These are phyloP conservation scores for Spinellus fusiger DNA, from an alignment of 192 early-diverging fungal species.

Conservation along the genomic window DNA sequence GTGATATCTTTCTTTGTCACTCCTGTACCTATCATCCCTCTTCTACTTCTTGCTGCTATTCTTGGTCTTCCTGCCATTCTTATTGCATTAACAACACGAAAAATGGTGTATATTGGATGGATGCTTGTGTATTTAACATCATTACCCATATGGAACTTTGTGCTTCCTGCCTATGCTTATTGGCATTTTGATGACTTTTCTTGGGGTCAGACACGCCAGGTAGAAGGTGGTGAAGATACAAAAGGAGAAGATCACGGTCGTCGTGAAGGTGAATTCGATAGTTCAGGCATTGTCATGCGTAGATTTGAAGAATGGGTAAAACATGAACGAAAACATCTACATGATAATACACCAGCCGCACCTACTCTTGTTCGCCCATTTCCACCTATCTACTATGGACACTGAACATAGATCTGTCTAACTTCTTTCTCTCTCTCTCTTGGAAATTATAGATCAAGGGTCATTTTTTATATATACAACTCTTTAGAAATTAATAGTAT, in stretches of 20 bases:
- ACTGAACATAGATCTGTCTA: neutral
- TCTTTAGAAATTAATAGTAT: too few species aligned
- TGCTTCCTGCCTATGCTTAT: conserved; percentile 74
- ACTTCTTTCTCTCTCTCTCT: too few species aligned
- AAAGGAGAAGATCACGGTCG: conserved; percentile 57
- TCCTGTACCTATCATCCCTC: conserved; percentile 51
- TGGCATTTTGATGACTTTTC: conserved; percentile 90
- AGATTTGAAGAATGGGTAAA: conserved; percentile 64
- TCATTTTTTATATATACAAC: too few species aligned
- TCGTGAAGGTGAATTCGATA: conserved; percentile 73
- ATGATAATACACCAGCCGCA: conserved; percentile 1
- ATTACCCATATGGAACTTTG: conserved; percentile 76
- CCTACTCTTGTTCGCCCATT: conserved; percentile 11
- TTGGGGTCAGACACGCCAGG: conserved; percentile 77
- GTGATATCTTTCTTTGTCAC: conserved; percentile 67
- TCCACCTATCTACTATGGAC: conserved; percentile 23
- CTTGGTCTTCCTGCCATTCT: conserved; percentile 86
- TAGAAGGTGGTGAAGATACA: conserved; percentile 44
- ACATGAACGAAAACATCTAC: conserved; percentile 10
- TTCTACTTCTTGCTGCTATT: conserved; percentile 72
- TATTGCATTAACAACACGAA: conserved; percentile 81
- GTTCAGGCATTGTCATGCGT: conserved; percentile 66
- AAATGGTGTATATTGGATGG: conserved; percentile 86
- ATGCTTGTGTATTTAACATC: conserved; percentile 55
- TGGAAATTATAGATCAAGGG: too few species aligned